Evolutionary conservation across 2,329 filamentous ascomycete genomes (phyloP).

Genomic region (Paraconiothyrium sp.): DNA sequence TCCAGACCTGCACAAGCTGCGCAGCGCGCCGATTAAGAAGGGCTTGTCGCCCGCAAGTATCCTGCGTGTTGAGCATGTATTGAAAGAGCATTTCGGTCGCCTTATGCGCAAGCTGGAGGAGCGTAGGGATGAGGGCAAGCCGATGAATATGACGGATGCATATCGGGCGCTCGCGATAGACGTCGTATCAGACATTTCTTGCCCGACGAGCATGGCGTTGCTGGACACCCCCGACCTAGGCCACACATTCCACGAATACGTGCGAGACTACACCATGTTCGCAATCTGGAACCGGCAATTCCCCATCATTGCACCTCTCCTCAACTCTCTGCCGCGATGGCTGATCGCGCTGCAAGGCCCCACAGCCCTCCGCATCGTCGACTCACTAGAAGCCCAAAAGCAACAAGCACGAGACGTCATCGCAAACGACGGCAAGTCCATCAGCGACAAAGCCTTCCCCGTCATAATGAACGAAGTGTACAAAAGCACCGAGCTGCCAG

Average conservation of each 20-base stretch:
- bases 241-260: conserved; percentile 1
- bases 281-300: conserved; percentile 12
- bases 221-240: conserved; percentile 17
- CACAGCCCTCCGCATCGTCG: conserved; percentile 13
- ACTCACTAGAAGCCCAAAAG: conserved; percentile 6
- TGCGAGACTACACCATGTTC: conserved; percentile 10
- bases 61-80: conserved; percentile 8
- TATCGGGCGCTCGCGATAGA: conserved; percentile 17
- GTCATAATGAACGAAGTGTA: conserved; percentile 25
- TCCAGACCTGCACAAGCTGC: conserved; percentile 19
- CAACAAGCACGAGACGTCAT: conserved; percentile 15
- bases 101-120: conserved; percentile 13
- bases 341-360: conserved; percentile 12
- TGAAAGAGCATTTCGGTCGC: conserved; percentile 12
- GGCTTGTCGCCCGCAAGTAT: conserved; percentile 15
- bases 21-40: conserved; percentile 15
- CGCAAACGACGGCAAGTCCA: conserved; percentile 17
- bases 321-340: conserved; percentile 11
- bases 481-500: conserved; percentile 15
- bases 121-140: background rate
- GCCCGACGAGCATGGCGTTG: conserved; percentile 14
- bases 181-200: conserved; percentile 13
- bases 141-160: background rate
- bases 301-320: background rate
- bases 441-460: conserved; percentile 18